These are phyloP conservation scores for Eleusine coracana DNA, from an alignment of 176 grass and related monocot genomes.

Conservation along the genomic window DNA sequence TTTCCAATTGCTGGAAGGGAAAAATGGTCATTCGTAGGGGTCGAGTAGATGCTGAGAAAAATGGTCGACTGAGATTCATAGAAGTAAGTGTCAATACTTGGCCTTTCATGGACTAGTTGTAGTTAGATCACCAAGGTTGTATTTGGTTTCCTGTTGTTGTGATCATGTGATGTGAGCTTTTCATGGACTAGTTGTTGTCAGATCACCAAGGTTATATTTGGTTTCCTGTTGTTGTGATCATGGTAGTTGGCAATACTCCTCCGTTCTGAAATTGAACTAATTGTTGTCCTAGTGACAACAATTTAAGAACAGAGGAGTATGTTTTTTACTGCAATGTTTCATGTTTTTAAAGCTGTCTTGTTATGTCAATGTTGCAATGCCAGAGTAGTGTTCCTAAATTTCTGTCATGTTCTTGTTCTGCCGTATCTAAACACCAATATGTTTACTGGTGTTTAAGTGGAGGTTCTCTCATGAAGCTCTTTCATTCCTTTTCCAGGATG, in stretches of 20 bases:
- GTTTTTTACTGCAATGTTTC: conserved; percentile 1
- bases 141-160: not conserved
- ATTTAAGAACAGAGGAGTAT: not conserved
- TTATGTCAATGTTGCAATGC: not conserved
- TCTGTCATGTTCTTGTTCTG: not conserved
- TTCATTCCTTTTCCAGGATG: conserved; percentile 48
- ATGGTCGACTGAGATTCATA: not conserved
- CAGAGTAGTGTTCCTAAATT: not conserved
- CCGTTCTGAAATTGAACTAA: too few species aligned
- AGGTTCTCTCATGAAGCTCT: conserved; percentile 17
- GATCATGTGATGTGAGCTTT: too few species aligned
- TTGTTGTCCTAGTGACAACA: too few species aligned
- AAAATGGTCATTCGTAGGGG: not conserved
- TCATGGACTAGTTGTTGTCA: not conserved
- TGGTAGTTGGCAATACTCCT: not conserved
- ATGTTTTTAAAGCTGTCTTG: conserved; percentile 9
- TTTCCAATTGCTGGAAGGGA: not conserved
- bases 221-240: not conserved
- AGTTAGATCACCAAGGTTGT: not conserved
- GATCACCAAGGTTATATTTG: not conserved
- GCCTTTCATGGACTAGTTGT: not conserved
- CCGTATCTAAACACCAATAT: too few species aligned
- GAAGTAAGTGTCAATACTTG: not conserved
- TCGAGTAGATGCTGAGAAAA: not conserved
- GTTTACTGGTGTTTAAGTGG: not conserved